Percentiles rank a stretch among this genome's conserved stretches.
Evolutionary conservation across 2,329 filamentous ascomycete genomes (phyloP).

Genomic region (Pseudogymnoascus pannorum): DNA sequence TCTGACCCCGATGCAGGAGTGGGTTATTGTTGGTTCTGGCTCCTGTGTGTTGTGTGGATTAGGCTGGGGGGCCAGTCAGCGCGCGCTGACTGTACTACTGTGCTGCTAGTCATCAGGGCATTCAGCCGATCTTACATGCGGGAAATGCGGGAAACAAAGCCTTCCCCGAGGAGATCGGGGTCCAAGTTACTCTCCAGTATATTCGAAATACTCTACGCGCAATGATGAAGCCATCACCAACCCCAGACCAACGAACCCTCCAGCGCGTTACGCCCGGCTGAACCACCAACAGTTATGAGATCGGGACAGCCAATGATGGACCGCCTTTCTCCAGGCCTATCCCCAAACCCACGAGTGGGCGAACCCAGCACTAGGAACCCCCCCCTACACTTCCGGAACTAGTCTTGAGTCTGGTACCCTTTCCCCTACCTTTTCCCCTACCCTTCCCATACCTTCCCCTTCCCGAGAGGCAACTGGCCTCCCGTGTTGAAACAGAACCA

Average conservation of each 20-base stretch:
- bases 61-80: not conserved
- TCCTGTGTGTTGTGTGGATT: not conserved
- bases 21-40: not conserved
- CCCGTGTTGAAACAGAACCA: not conserved
- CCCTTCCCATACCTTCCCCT: not conserved
- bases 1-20: not conserved
- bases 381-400: not conserved
- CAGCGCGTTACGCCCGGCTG: slow-evolving; percentile 1
- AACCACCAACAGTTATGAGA: not conserved
- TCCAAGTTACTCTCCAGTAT: not conserved
- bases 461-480: not conserved
- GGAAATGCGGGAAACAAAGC: not conserved
- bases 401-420: not conserved
- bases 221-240: not conserved
- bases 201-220: not conserved
- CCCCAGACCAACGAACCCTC: not conserved
- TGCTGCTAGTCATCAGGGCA: not conserved
- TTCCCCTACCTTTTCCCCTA: not conserved
- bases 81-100: not conserved
- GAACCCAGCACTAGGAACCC: not conserved
- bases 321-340: not conserved
- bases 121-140: not conserved
- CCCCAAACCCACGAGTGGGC: not conserved
- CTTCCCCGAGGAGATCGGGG: not conserved
- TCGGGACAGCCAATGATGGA: not conserved